A percentile compares a stretch with the other conserved stretches of the same genome.
Conservation (phyloP, 345 rosid genomes). For the Corymbia maculata region DNA sequence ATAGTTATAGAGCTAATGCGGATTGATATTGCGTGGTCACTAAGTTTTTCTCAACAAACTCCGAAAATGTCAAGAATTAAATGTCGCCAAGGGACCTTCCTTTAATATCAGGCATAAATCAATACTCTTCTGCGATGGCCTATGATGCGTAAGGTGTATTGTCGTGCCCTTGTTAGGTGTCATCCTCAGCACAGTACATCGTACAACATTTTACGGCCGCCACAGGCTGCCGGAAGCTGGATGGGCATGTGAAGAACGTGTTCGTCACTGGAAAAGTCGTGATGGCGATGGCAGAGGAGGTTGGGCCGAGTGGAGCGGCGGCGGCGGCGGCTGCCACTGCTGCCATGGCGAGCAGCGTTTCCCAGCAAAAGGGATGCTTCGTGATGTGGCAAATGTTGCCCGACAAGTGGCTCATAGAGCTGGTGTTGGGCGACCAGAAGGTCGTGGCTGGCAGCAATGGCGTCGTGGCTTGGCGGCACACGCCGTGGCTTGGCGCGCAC, state of each 20-base stretch:
- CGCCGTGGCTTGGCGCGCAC: conserved; percentile 87
- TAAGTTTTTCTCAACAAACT: background rate
- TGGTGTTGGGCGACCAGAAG: conserved; percentile 69
- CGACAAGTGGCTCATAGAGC: conserved; percentile 82
- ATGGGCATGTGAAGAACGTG: conserved; percentile 56
- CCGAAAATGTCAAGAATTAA: background rate
- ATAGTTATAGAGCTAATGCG: background rate
- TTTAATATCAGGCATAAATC: background rate
- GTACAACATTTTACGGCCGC: conserved; percentile 94
- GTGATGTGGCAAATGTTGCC: conserved; percentile 99
- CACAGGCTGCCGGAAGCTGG: conserved; percentile 77
- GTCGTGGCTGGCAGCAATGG: conserved; percentile 88
- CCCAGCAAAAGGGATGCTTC: conserved; percentile 78
- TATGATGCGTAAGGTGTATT: background rate
- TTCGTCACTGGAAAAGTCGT: conserved; percentile 76
- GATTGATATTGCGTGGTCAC: background rate
- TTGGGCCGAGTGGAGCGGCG: conserved; percentile 19
- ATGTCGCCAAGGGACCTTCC: background rate
- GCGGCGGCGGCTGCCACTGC: conserved; percentile 13
- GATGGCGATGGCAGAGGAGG: conserved; percentile 73
- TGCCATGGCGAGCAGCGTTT: conserved; percentile 1
- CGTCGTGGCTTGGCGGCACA: conserved; percentile 82
- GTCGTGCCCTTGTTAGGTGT: conserved; percentile 38
- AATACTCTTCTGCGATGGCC: background rate
- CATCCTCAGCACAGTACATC: conserved; percentile 91